phyloP scores from a whole-genome alignment of 2,329 filamentous ascomycete species.

The Claviceps humidiphila region DNA sequence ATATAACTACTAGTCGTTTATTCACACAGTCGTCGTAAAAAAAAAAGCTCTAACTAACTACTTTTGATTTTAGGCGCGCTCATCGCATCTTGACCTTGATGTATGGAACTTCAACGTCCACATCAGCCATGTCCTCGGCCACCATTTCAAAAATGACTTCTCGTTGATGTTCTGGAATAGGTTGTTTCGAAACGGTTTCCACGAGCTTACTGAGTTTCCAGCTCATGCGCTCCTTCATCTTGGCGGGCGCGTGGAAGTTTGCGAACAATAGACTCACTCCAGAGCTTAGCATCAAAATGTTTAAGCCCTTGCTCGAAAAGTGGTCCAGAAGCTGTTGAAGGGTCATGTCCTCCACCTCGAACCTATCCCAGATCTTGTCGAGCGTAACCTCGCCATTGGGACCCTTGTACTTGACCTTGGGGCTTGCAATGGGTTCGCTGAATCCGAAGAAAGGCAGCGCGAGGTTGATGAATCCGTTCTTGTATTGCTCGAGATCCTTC shows the following conservation, averaged over 20 bases:
- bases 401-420: constrained; percentile 80
- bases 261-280: constrained; percentile 91
- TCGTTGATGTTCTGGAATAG: constrained; percentile 80
- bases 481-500: constrained; percentile 94
- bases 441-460: constrained; percentile 97
- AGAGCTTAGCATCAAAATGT: constrained; percentile 89
- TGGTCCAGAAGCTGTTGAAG: constrained; percentile 70
- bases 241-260: constrained; percentile 69
- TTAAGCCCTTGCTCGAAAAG: constrained; percentile 70
- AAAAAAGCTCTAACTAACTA: not conserved
- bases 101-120: constrained; percentile 95
- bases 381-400: constrained; percentile 67
- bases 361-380: constrained; percentile 97
- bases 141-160: constrained; percentile 96
- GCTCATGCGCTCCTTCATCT: constrained; percentile 67
- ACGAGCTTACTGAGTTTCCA: constrained; percentile 84
- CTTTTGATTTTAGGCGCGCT: not conserved
- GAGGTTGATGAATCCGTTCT: constrained; percentile 96
- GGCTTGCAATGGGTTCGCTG: constrained; percentile 88
- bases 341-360: constrained; percentile 78
- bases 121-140: constrained; percentile 72
- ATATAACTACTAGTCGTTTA: not conserved
- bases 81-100: constrained; percentile 67
- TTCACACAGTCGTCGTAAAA: not conserved
- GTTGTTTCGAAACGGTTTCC: constrained; percentile 81